Evolutionary conservation across 2,329 filamentous ascomycete genomes (phyloP), one percentile per base, ranked within the genome.

Genomic region (Paraphaeosphaeria sporulosa): DNA sequence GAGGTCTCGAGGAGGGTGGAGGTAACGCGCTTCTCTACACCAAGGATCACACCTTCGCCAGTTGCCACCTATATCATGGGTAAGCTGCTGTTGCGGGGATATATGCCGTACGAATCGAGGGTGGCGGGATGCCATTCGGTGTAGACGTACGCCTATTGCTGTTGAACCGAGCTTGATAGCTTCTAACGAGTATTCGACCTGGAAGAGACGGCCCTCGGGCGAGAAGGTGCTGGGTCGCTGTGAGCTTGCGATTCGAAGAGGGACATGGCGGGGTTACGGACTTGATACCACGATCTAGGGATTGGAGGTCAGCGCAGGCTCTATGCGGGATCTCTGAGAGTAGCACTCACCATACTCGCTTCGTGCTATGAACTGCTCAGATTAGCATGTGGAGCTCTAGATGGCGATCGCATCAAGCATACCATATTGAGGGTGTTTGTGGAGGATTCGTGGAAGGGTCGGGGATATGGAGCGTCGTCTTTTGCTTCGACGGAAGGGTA

Each of bases 171-270:
- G 92, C 86, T 99, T 99, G 88, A 99, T 99, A 82, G 95, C 95
- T 86, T 99, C 95, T 80, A 99, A 91, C 62, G 95, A 98, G 89
- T 99, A 99, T 90, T 99, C 95, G 85, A 99, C 95, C 85, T 99
- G 95, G 88, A 99, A 99, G 81, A 99, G 92, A 82, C 95, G 95
- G 76, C 95, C 95, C 87, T 99, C 95, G 63, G 95, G 95, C 73
- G 95, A 99, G 88, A 99, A 99, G 87, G 95, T 99, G 87, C 92
- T 96, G 78, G 55, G 51, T 15, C 52, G 55, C 51, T 64, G 70
- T 76, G 63, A 76, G 70, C 67, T 63, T 62, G 59, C 15, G 57
- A 25, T 44, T 51, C 32, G 47, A 21, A 34, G 40, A 47, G 60
- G 30, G 46, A 62, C 63, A 53, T 65, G 66, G 60, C 55, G 58